Conservation (phyloP, 2,329 filamentous ascomycete species). For the Hysterium pulicare region DNA sequence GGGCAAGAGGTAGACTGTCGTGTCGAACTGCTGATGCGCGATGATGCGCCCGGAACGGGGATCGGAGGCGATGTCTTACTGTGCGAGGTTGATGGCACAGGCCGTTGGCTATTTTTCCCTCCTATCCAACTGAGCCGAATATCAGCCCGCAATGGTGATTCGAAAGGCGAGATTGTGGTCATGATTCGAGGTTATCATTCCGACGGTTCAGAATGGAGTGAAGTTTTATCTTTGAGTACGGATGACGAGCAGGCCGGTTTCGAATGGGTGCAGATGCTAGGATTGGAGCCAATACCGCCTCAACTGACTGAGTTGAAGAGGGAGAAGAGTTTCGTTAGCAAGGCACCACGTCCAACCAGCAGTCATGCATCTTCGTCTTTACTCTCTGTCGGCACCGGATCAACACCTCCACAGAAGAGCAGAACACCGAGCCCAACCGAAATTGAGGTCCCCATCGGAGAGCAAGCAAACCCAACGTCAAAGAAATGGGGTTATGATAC, state of each 20-base stretch:
- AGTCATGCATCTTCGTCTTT: conserved; percentile 56
- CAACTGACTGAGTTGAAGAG: conserved; percentile 47
- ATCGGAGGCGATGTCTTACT: conserved; percentile 83
- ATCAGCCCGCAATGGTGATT: conserved; percentile 75
- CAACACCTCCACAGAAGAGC: conserved; percentile 36
- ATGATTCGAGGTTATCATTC: conserved; percentile 77
- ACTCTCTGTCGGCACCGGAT: conserved; percentile 34
- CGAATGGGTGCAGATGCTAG: conserved; percentile 89
- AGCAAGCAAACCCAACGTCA: conserved; percentile 48
- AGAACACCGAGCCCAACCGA: conserved; percentile 50
- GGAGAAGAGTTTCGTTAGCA: conserved; percentile 51
- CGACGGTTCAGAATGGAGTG: conserved; percentile 68
- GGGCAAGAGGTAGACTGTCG: conserved; percentile 87
- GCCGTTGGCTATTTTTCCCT: conserved; percentile 86
- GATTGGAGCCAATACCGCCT: conserved; percentile 61
- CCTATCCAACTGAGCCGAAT: conserved; percentile 70
- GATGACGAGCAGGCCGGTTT: conserved; percentile 72
- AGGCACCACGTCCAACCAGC: conserved; percentile 37
- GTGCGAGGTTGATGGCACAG: conserved; percentile 76
- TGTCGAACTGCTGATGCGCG: conserved; percentile 81
- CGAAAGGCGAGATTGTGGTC: conserved; percentile 70
- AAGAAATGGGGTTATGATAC: conserved; percentile 44
- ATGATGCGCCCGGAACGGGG: conserved; percentile 65
- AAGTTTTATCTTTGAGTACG: conserved; percentile 73
- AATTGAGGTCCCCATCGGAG: conserved; percentile 61